Base-by-base conservation (phyloP, 2,329 filamentous ascomycete species). In the Colletotrichum sp. region DNA sequence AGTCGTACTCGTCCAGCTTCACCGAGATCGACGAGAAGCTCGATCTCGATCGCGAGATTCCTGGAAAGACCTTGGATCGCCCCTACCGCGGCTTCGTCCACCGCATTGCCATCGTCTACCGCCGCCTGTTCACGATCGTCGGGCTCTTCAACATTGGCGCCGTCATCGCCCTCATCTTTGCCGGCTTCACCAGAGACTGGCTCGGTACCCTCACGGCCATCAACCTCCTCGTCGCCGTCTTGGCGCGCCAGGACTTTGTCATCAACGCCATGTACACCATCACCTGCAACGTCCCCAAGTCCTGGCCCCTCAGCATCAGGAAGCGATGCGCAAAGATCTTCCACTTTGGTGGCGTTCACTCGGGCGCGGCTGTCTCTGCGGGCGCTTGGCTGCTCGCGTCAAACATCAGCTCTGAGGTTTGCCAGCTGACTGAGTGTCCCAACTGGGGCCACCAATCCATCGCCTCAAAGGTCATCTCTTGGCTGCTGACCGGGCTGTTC, bases 401-500 rank as follows among this genome's bases (percentile, higher is more conserved):
- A 28, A 86, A 84, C 5, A 77, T 79, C 73, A 81, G 79, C 78
- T 79, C 79, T 30, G 82, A 79, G 18, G 75, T 79, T 12, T 79
- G 78, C 79, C 68, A 81, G 76, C 79, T 86, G n/a, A 87, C 91
- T n/a, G 67, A 65, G 15, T 71, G 68, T 3, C 55, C 77, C 1
- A 34, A 36, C 12, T 78, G 75, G 71, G 68, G 70, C 15, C 22
- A 67, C 26, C 75, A 62, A 34, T 81, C 89, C 30, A 83, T 84
- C 63, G 84, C 84, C 6, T 80, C 86, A 9, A 85, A 88, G 15
- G 82, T 94, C 24, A 89, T 91, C 13, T 93, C 90, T 80, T 80
- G 92, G 55, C 86, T 95, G 34, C 85, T 91, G 48, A 82, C 85
- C 1, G 86, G 95, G 63, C 86, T 94, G 77, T 80, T 91, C 72